A percentile compares a stretch with the other conserved stretches of the same genome.
These are phyloP conservation scores for Penicillium polonicum DNA, from an alignment of 2,329 filamentous ascomycete genomes.

Conservation along the genomic window DNA sequence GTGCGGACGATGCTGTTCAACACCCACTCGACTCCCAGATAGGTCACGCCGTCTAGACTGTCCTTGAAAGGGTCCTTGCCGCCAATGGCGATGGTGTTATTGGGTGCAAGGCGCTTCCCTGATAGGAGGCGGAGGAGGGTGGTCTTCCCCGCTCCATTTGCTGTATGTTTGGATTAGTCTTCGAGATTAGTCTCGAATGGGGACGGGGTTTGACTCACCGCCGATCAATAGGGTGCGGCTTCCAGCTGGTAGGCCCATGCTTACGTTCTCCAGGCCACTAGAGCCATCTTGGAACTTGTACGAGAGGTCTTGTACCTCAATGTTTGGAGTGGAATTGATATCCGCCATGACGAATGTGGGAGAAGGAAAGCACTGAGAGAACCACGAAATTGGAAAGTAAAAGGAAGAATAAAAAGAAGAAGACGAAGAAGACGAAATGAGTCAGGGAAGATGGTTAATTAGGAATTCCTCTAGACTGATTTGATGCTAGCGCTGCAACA, in stretches of 20 bases:
- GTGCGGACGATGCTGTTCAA: constrained; percentile 93
- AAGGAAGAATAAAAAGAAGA: not conserved
- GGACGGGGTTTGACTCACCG: constrained; percentile 46
- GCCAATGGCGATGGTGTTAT: constrained; percentile 69
- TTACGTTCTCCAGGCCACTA: constrained; percentile 72
- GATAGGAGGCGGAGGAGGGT: constrained; percentile 91
- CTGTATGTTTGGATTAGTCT: constrained; percentile 39
- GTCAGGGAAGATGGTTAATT: not conserved
- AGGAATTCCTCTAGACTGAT: not conserved
- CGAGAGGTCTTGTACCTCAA: constrained; percentile 72
- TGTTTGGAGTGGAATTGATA: constrained; percentile 50
- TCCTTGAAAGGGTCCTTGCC: constrained; percentile 90
- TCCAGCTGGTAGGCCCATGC: constrained; percentile 72
- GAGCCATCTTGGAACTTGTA: constrained; percentile 88
- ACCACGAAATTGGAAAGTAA: not conserved
- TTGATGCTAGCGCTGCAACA: not conserved
- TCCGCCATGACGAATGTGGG: constrained; percentile 22
- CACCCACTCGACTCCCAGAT: constrained; percentile 97
- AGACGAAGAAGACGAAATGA: not conserved
- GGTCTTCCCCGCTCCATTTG: constrained; percentile 96
- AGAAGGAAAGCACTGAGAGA: not conserved
- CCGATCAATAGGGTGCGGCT: constrained; percentile 90
- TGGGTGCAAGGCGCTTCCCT: constrained; percentile 87
- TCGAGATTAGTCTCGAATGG: not conserved
- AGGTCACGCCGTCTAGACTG: constrained; percentile 88